Evolutionary conservation across 225 moss, liverwort and hornwort species (phyloP).

Genomic region (Physcomitrellopsis africana): DNA sequence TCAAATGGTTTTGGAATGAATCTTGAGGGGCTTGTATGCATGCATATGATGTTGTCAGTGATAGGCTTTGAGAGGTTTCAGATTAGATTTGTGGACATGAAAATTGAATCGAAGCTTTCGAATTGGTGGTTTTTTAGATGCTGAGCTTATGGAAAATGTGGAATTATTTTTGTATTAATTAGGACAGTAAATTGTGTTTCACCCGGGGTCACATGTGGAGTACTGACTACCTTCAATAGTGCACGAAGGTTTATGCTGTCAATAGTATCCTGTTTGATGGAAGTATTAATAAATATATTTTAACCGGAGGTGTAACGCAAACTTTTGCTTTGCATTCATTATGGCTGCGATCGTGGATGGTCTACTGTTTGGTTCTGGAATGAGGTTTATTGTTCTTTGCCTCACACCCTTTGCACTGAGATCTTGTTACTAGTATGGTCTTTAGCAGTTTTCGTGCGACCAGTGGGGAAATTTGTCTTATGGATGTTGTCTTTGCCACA

Average conservation of each 20-base stretch:
- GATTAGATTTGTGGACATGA: constrained; percentile 17
- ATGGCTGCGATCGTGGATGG: neutral
- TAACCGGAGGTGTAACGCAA: too few species aligned
- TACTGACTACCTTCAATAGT: constrained; percentile 14
- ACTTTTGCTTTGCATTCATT: neutral
- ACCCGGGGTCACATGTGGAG: constrained; percentile 14
- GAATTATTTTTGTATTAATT: neutral
- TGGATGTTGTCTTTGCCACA: too few species aligned
- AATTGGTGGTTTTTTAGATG: constrained; percentile 23
- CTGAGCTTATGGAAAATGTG: neutral
- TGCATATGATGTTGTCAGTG: constrained; percentile 12
- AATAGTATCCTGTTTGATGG: constrained; percentile 11
- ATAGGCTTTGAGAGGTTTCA: neutral
- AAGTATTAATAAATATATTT: constrained; percentile 27
- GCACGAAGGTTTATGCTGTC: constrained; percentile 14
- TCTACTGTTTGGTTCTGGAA: neutral
- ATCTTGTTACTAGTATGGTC: too few species aligned
- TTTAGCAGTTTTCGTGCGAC: too few species aligned
- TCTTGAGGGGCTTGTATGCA: constrained; percentile 4
- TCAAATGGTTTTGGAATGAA: neutral
- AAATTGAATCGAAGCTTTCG: neutral
- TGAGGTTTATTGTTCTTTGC: neutral
- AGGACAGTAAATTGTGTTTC: neutral
- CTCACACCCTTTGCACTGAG: neutral
- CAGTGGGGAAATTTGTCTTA: too few species aligned